A percentile compares a stretch with the other conserved stretches of the same genome.
phyloP scores from a whole-genome alignment of 371 early-diverging fungal genomes.

The Batkoa obscura region DNA sequence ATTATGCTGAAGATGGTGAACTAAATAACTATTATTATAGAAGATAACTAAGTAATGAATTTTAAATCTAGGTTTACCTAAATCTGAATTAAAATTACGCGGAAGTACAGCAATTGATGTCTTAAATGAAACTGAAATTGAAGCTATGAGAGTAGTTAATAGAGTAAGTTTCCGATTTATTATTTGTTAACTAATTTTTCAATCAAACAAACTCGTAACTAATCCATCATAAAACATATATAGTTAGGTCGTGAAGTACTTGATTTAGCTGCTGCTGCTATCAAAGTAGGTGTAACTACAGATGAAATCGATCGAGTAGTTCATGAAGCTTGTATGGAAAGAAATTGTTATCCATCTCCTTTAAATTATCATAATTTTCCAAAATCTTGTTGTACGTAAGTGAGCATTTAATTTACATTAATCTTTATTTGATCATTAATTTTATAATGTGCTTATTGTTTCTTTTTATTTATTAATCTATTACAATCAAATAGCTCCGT shows the following conservation, averaged over 20 bases:
- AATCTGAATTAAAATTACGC: conserved; percentile 38
- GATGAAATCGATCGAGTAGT: conserved; percentile 66
- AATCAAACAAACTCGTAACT: background rate
- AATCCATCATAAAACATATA: background rate
- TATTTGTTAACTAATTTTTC: background rate
- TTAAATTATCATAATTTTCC: conserved; percentile 86
- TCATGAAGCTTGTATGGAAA: conserved; percentile 70
- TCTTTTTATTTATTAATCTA: conserved; percentile 7
- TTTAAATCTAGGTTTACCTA: conserved; percentile 32
- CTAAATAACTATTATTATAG: background rate
- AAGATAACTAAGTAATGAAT: background rate
- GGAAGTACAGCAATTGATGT: conserved; percentile 44
- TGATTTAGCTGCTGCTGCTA: conserved; percentile 52
- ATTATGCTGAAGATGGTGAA: conserved; percentile 51
- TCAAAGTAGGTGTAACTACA: conserved; percentile 74
- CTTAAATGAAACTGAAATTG: conserved; percentile 46
- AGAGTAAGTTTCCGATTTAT: conserved; percentile 18
- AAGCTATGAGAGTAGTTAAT: conserved; percentile 57
- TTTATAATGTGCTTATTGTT: conserved; percentile 1
- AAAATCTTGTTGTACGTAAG: conserved; percentile 77
- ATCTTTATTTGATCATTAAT: too few relatives aligned
- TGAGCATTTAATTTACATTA: conserved; percentile 32
- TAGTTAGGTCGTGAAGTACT: conserved; percentile 73
- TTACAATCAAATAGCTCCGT: conserved; percentile 17
- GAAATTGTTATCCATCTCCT: conserved; percentile 82